Evolutionary conservation across 495 filamentous ascomycete species (phyloP).

Genomic region (Apiosordaria backusii): DNA sequence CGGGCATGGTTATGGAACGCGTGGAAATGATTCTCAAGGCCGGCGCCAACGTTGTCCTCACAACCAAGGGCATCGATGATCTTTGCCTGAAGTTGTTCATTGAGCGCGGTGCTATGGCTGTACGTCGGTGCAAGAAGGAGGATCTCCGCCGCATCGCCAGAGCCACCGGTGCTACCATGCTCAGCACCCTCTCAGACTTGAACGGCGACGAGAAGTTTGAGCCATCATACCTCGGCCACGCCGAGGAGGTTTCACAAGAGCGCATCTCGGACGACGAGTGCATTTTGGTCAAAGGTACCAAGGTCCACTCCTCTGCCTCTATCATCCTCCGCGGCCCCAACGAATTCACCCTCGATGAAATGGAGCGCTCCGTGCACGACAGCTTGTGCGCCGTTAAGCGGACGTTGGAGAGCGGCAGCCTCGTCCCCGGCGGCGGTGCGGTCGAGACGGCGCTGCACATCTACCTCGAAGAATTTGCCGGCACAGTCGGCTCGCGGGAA

Average conservation of each 20-base stretch:
- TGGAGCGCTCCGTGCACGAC: conserved; percentile 98
- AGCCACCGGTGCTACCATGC: conserved; percentile 88
- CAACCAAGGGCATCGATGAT: conserved; percentile 98
- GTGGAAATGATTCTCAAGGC: conserved; percentile 98
- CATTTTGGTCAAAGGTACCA: conserved; percentile 94
- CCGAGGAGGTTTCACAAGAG: conserved; percentile 94
- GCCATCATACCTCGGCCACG: conserved; percentile 76
- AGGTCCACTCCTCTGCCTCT: conserved; percentile 86
- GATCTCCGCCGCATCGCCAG: conserved; percentile 94
- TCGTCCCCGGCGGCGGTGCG: conserved; percentile 93
- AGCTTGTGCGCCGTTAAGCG: conserved; percentile 95
- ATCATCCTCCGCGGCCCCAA: conserved; percentile 96
- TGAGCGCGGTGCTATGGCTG: conserved; percentile 93
- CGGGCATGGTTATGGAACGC: conserved; percentile 88
- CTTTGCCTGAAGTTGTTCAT: conserved; percentile 91
- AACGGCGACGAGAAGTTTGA: conserved; percentile 99
- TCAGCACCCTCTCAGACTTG: conserved; percentile 89
- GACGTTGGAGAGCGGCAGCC: conserved; percentile 92
- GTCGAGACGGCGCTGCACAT: conserved; percentile 99
- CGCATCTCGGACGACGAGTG: conserved; percentile 98
- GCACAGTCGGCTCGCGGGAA: conserved; percentile 93
- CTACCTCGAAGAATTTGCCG: conserved; percentile 98
- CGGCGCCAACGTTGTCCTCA: conserved; percentile 92
- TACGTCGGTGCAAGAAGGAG: conserved; percentile 97
- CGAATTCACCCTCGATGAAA: conserved; percentile 96